Percentiles rank a stretch among this genome's conserved stretches.
Evolutionary conservation across 495 filamentous ascomycete genomes (phyloP).

Genomic region (Neurospora sublineolata): DNA sequence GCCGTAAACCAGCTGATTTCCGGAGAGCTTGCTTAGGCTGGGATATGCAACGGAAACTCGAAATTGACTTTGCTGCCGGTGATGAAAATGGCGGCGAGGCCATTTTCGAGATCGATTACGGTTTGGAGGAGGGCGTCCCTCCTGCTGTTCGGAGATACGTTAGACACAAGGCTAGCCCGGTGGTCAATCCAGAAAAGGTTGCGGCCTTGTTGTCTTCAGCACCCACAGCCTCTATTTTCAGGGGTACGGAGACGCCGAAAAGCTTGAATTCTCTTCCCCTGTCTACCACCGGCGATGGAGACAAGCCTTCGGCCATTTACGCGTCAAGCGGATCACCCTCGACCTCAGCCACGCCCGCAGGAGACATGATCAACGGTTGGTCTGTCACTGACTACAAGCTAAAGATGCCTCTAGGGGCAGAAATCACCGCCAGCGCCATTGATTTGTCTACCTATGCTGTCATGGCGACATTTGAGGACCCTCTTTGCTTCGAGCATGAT

Average conservation of each 20-base stretch:
- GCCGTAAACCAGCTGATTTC: slow-evolving; percentile 66
- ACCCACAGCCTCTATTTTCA: slow-evolving; percentile 12
- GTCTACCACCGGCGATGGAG: not conserved
- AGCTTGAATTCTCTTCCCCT: not conserved
- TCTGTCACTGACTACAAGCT: slow-evolving; percentile 18
- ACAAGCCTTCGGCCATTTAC: not conserved
- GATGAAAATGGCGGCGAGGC: slow-evolving; percentile 65
- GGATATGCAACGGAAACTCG: slow-evolving; percentile 81
- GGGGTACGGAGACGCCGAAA: not conserved
- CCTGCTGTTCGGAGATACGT: slow-evolving; percentile 23
- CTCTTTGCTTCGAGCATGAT: slow-evolving; percentile 27
- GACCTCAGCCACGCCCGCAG: not conserved
- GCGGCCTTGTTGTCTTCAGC: not conserved
- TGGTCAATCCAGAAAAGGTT: not conserved
- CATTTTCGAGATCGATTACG: slow-evolving; percentile 63
- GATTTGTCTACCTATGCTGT: slow-evolving; percentile 65
- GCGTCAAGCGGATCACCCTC: not conserved
- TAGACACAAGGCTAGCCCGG: slow-evolving; percentile 3
- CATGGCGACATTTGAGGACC: slow-evolving; percentile 65
- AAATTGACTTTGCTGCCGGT: slow-evolving; percentile 80
- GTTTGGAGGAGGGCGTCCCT: slow-evolving; percentile 42
- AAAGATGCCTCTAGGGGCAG: slow-evolving; percentile 17
- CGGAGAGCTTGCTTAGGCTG: slow-evolving; percentile 69
- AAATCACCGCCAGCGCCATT: slow-evolving; percentile 60
- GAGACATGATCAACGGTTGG: slow-evolving; percentile 17